Base-by-base conservation (phyloP, 805 yeast genomes). In the Metschnikowia anglica region DNA sequence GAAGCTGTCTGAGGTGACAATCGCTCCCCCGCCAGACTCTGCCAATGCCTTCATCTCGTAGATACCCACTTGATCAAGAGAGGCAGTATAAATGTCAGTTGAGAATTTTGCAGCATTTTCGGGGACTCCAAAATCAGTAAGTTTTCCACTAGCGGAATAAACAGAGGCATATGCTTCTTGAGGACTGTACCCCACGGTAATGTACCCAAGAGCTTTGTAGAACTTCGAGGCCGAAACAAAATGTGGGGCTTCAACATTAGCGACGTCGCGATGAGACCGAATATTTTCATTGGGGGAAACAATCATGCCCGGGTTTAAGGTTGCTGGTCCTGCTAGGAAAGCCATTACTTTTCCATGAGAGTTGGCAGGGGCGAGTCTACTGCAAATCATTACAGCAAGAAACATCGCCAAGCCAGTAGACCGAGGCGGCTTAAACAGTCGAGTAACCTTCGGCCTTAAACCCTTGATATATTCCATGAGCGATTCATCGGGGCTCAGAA, bases 1-100 rank as follows among this genome's bases (percentile, higher is more conserved):
- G 39, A 68, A 71, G 4, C 65, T 53, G 18, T 65, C 73, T 24
- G 47, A 49, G 23, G 68, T 39, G 16, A 51, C 51, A 4, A 71
- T 44, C 5, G 43, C 43, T 0, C 77, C 76, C 45, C 63, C 61
- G 4, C 75, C 61, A 10, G 51, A 54, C 42, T 47, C 54, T 3
- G 60, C 55, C 42, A 72, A 47, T 1, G 59, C 37, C 39, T 60
- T 65, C 75, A 71, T 68, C 44, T 72, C 77, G 46, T 66, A 68
- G 9, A 68, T 36, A 1, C 77, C 77, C 1, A 61, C 65, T 47
- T 72, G 76, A 41, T 72, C 75, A 13, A 62, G 51, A 1, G 72
- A 64, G 1, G 69, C 73, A 1, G 63, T 47, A 45, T 61, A 70
- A 4, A 72, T 38, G 39, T 69, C 63, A 20, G 61, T 46, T 2